Evolutionary conservation across 345 rosid species (phyloP).

Genomic region (Heritiera littoralis): DNA sequence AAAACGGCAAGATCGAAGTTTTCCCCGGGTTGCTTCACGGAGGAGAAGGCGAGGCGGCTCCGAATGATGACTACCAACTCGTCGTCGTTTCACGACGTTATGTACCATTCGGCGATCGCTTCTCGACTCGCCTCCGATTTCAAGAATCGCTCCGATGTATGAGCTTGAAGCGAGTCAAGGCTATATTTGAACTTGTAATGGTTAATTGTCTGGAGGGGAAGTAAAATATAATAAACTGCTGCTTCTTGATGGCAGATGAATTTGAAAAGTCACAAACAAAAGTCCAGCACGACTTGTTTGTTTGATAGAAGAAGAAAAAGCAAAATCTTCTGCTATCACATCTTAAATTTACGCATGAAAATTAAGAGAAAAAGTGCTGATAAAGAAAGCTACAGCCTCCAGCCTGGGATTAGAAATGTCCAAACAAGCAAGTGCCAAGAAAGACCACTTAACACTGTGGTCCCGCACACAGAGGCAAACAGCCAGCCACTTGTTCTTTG

Average conservation of each 20-base stretch:
- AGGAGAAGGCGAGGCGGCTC: conserved; percentile 63
- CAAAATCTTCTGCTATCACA: neutral
- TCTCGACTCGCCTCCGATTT: conserved; percentile 59
- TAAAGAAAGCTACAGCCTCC: neutral
- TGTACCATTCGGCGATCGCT: conserved; percentile 79
- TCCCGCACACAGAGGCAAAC: neutral
- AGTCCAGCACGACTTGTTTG: neutral
- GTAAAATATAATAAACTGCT: too few species aligned
- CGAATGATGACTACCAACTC: conserved; percentile 51
- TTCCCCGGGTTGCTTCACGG: conserved; percentile 54
- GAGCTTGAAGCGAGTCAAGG: neutral
- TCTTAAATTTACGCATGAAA: neutral
- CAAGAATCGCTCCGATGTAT: conserved; percentile 32
- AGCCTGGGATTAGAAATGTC: neutral
- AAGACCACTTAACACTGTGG: neutral
- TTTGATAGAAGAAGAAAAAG: too few species aligned
- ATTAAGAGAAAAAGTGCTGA: neutral
- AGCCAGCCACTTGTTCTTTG: neutral
- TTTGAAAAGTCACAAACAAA: neutral
- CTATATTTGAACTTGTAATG: neutral
- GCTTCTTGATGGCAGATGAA: neutral
- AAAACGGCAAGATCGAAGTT: conserved; percentile 33
- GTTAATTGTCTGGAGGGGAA: too few species aligned
- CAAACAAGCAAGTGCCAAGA: neutral
- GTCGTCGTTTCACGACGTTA: conserved; percentile 55